Evolutionary conservation across 306 rosid species (phyloP), one percentile per base, ranked within the genome.

Genomic region (Vicia villosa): DNA sequence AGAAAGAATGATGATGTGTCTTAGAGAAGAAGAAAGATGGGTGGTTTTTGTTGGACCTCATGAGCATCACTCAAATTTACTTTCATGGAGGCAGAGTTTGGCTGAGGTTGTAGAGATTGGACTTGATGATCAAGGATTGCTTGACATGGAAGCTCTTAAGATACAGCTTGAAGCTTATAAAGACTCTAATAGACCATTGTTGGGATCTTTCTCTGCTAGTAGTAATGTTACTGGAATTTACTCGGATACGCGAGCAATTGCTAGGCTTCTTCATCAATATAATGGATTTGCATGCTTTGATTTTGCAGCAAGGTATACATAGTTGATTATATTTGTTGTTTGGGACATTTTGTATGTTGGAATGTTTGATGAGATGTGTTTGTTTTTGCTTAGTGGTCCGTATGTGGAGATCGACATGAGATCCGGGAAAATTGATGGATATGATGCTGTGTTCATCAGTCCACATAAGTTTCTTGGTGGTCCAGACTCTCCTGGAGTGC

Each of bases 161-260:
- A 22, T 14, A 1, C 72, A 85, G 28, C 93, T 93, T 6, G 89
- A 88, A 51, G 40, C 15, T 0, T 88, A 68, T 36, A 81, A 86
- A 71, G 4, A 34, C 15, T 63, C 74, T 5, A 80, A 81, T 0
- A 58, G 97, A 49, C 97, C 96, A 10, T 68, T 93, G 21, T 72
- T 93, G 83, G 98, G 97, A 14, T 90, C 97, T 45, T 93, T 93
- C 74, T 90, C 96, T 0, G 94, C 96, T 46, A 88, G 97, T 69
- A 93, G 98, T 63, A 90, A 93, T 77, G 97, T 93, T 30, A 88
- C 93, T 0, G 98, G 98, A 62, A 84, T 90, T 24, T 81, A 28
- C 76, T 68, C 89, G 0, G 87, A 93, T 26, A 88, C 97, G 0
- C 42, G 81, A 28, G 86, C 83, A n/a, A 85, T 93, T 66, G 90